These are phyloP conservation scores for Colletotrichum sp. DNA, from an alignment of 2,329 filamentous ascomycete species.

Conservation along the genomic window DNA sequence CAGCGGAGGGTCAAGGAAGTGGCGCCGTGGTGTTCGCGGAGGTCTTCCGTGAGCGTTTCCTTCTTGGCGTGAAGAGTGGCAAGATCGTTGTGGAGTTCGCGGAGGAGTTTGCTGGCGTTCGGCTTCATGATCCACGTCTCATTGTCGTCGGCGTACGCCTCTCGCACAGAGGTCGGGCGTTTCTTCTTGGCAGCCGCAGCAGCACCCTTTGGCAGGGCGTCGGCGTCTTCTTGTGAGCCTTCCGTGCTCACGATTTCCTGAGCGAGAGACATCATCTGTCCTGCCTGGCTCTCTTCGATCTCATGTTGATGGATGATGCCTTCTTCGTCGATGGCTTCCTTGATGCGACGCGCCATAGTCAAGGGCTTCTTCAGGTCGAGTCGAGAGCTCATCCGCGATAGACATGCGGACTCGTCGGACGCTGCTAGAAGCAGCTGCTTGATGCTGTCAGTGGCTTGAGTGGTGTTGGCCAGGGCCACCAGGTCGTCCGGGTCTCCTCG, in stretches of 20 bases:
- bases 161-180: conserved; percentile 51
- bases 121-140: conserved; percentile 71
- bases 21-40: conserved; percentile 67
- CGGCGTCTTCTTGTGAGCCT: conserved; percentile 62
- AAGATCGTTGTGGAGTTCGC: conserved; percentile 72
- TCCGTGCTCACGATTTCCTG: conserved; percentile 73
- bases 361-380: conserved; percentile 72
- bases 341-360: conserved; percentile 73
- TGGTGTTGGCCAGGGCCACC: conserved; percentile 80
- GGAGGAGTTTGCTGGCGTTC: conserved; percentile 69
- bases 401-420: conserved; percentile 33
- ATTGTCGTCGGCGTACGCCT: conserved; percentile 65
- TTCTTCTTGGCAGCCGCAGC: conserved; percentile 44
- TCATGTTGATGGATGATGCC: conserved; percentile 82
- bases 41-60: conserved; percentile 57
- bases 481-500: conserved; percentile 93
- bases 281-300: conserved; percentile 74
- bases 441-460: conserved; percentile 75
- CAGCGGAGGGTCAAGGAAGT: conserved; percentile 79
- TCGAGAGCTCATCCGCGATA: conserved; percentile 54
- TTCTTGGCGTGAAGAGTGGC: conserved; percentile 66
- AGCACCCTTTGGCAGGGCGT: conserved; percentile 57
- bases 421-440: conserved; percentile 47
- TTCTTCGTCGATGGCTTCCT: conserved; percentile 88
- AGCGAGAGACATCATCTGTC: conserved; percentile 74